A percentile compares a stretch with the other conserved stretches of the same genome.
These are phyloP conservation scores for Fomitopsis palustris DNA, from an alignment of 1,284 basidiomycete genomes.

Conservation along the genomic window DNA sequence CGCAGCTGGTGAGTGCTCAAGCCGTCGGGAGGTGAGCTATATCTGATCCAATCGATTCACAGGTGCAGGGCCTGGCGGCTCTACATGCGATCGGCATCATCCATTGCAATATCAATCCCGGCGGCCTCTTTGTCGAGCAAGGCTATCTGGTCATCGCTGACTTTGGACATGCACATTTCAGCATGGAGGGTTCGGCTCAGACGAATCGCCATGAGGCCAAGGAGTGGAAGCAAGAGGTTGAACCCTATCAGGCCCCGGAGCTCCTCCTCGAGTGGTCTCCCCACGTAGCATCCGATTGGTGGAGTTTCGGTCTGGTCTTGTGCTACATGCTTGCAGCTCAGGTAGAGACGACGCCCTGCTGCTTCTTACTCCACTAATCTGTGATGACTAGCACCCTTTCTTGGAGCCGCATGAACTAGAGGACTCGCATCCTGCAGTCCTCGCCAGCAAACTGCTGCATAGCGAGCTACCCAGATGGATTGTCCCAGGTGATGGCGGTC, in stretches of 20 bases:
- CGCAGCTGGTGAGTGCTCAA: slow-evolving; percentile 19
- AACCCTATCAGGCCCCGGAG: slow-evolving; percentile 69
- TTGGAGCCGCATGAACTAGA: slow-evolving; percentile 16
- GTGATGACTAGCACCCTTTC: slow-evolving; percentile 34
- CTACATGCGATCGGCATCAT: slow-evolving; percentile 26
- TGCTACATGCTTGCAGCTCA: slow-evolving; percentile 65
- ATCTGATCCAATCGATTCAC: neutral
- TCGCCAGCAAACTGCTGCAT: slow-evolving; percentile 24
- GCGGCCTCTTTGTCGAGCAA: slow-evolving; percentile 59
- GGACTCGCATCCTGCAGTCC: slow-evolving; percentile 14
- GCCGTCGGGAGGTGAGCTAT: neutral
- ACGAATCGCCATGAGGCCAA: neutral
- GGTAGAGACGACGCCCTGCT: slow-evolving; percentile 32
- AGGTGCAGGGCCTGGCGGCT: slow-evolving; percentile 20
- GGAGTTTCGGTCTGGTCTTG: slow-evolving; percentile 76
- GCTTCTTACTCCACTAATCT: neutral
- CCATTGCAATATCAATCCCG: slow-evolving; percentile 49
- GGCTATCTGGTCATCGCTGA: slow-evolving; percentile 57
- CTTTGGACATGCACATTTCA: slow-evolving; percentile 30
- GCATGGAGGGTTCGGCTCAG: slow-evolving; percentile 30
- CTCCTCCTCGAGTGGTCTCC: slow-evolving; percentile 70
- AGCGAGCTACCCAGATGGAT: slow-evolving; percentile 11
- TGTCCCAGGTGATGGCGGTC: slow-evolving; percentile 21
- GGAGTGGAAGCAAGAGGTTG: neutral
- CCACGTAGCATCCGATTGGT: slow-evolving; percentile 77